Evolutionary conservation across 441 rosid genomes (phyloP), one percentile per base, ranked within the genome.

Genomic region (Populus hybrid): DNA sequence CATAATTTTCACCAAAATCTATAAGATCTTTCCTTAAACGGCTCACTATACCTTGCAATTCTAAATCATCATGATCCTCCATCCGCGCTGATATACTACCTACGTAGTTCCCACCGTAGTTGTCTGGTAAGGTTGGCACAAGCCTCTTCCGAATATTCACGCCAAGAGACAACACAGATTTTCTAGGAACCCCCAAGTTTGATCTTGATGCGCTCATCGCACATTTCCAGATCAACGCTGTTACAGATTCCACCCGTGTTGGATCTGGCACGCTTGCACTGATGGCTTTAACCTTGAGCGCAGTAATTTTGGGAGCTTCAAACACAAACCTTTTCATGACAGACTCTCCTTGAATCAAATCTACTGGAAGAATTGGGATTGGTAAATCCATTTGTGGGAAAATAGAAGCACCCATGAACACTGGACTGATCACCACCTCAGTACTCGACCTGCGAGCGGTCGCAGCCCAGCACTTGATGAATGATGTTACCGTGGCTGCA

Each of bases 231-330:
- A 89, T 21, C 5, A 86, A 74, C 16, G 86, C 79, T 6, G 75
- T 64, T 7, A 85, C 83, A 2, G 79, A 86, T 79, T 89, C 91
- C 1, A 86, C 86, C 1, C 86, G 71, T 1, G 86, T 81, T 69
- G 90, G 91, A 1, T 50, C 6, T 2, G 72, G 76, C 12, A 77
- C 78, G 0, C 3, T 23, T 63, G 40, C 4, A 12, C 82, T 77
- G n/a, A 81, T 67, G 6, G 77, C 53, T 71, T 68, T 69, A 3
- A 68, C 72, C 72, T 64, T 71, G 10, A 88, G 77, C 0, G 68
- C 50, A 0, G 59, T 35, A 2, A 83, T 72, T 68, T 79, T 82
- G 0, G 76, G 14, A 6, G 68, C 76, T 2, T 56, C 23, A 10
- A 88, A 86, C 4, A 83, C 81, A 7, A 76, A 83, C 75, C 90